A percentile compares a stretch with the other conserved stretches of the same genome.
Conservation (phyloP, 805 yeast species). For the Sugiyamaella mastotermitis region DNA sequence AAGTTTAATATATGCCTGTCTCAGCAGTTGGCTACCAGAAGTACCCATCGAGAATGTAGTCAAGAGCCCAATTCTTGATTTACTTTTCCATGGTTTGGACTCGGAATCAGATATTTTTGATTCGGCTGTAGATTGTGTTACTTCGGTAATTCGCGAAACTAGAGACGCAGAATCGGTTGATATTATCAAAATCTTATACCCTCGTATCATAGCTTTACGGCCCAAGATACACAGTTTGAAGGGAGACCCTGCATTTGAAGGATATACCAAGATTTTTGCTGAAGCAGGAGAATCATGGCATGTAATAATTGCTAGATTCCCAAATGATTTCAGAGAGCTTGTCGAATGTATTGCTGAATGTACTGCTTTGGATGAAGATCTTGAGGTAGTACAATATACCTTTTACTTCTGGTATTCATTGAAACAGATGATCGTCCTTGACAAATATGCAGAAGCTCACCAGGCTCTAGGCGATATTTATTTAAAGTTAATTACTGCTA, state of each 20-base stretch:
- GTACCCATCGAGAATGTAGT: conserved; percentile 69
- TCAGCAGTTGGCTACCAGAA: conserved; percentile 89
- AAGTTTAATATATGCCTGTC: conserved; percentile 58
- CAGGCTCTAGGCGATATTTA: conserved; percentile 49
- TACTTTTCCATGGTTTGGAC: conserved; percentile 58
- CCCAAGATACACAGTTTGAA: conserved; percentile 31
- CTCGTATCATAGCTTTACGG: conserved; percentile 59
- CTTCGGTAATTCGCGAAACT: conserved; percentile 75
- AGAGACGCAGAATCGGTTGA: conserved; percentile 53
- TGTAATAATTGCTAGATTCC: conserved; percentile 67
- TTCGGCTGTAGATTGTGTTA: conserved; percentile 79
- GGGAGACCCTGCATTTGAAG: conserved; percentile 61
- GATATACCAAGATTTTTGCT: conserved; percentile 69
- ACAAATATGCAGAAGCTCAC: conserved; percentile 50
- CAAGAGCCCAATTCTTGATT: conserved; percentile 53
- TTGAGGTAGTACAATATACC: conserved; percentile 84
- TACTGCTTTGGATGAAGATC: conserved; percentile 69
- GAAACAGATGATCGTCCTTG: conserved; percentile 58
- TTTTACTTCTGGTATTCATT: conserved; percentile 88
- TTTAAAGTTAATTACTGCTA: conserved; percentile 49
- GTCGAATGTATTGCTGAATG: conserved; percentile 68
- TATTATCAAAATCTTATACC: conserved; percentile 59
- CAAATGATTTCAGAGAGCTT: conserved; percentile 62
- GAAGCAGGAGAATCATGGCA: conserved; percentile 98
- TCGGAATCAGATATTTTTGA: conserved; percentile 62